phyloP scores from a whole-genome alignment of 2,329 filamentous ascomycete genomes.

The Fusarium staphyleae region DNA sequence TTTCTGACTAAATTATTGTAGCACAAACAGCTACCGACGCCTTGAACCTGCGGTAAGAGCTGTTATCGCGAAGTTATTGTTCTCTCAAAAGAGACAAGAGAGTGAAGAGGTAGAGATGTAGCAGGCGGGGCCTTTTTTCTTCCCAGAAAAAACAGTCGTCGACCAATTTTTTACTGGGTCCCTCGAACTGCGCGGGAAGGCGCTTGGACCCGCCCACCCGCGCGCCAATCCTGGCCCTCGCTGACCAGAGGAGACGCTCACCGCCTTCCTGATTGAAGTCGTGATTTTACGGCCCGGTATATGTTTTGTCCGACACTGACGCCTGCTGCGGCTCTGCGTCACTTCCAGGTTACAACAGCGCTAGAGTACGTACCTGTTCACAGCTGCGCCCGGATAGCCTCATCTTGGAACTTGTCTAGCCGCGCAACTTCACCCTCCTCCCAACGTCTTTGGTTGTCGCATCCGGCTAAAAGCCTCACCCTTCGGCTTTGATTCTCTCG shows the following conservation, averaged over 20 bases:
- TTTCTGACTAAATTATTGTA: background rate
- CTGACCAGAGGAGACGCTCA: slow-evolving; percentile 24
- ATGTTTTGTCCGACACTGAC: slow-evolving; percentile 22
- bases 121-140: slow-evolving; percentile 29
- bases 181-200: slow-evolving; percentile 12
- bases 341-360: slow-evolving; percentile 10
- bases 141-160: slow-evolving; percentile 4
- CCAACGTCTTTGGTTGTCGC: slow-evolving; percentile 13
- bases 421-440: slow-evolving; percentile 31
- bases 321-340: slow-evolving; percentile 5
- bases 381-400: slow-evolving; percentile 34
- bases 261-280: slow-evolving; percentile 25
- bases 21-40: background rate
- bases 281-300: background rate
- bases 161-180: slow-evolving; percentile 29
- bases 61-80: background rate
- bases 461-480: background rate
- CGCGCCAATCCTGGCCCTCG: slow-evolving; percentile 24
- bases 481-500: background rate
- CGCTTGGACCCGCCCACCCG: slow-evolving; percentile 17
- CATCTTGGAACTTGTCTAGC: slow-evolving; percentile 31
- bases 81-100: slow-evolving; percentile 15
- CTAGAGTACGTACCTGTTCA: slow-evolving; percentile 35
- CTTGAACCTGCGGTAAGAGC: background rate
- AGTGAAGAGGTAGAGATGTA: slow-evolving; percentile 21